Evolutionary conservation across 306 rosid genomes (phyloP).

Genomic region (Leucaena leucocephala): DNA sequence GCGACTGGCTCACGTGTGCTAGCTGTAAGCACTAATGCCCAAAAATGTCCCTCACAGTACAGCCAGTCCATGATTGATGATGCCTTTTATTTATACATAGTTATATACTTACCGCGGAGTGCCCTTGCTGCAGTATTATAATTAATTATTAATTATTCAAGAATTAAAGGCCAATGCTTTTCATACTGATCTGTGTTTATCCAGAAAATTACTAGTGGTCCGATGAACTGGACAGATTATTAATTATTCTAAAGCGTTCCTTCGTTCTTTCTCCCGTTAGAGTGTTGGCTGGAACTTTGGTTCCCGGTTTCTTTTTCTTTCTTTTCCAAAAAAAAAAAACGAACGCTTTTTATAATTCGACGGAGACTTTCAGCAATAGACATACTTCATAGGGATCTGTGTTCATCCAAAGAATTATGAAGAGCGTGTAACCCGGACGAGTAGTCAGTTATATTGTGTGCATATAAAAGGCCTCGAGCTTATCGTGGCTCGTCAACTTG

Average conservation of each 20-base stretch:
- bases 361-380: too few species aligned
- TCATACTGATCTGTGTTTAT: too few species aligned
- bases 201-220: too few species aligned
- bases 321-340: too few species aligned
- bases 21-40: neutral
- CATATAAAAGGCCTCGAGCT: too few species aligned
- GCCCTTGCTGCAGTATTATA: neutral
- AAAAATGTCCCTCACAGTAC: neutral
- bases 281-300: too few species aligned
- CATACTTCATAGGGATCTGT: neutral
- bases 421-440: neutral
- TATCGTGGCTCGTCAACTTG: neutral
- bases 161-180: too few species aligned
- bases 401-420: neutral
- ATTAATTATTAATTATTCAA: neutral
- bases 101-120: neutral
- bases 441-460: neutral
- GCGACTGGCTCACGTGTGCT: slow-evolving; percentile 18
- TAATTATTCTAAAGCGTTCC: too few species aligned
- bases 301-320: too few species aligned
- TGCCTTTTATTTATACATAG: neutral
- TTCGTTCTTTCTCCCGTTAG: too few species aligned
- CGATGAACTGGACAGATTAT: too few species aligned
- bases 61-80: neutral
- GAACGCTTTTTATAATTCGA: too few species aligned